Evolutionary conservation across 2,329 filamentous ascomycete genomes (phyloP).

Genomic region (Diaporthe sp.): DNA sequence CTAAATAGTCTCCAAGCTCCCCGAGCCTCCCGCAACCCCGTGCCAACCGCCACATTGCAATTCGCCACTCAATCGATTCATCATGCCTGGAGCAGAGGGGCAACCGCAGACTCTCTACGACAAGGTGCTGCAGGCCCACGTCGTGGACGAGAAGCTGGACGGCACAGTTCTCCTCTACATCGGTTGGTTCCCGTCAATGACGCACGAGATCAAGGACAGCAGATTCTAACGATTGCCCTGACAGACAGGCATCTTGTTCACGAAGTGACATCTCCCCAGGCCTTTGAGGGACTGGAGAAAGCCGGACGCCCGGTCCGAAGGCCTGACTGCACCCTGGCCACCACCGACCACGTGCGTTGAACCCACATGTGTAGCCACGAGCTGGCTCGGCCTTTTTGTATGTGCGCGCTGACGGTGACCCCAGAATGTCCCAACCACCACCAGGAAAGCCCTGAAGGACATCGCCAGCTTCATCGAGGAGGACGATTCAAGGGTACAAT

Average conservation of each 20-base stretch:
- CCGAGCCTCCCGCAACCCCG: neutral
- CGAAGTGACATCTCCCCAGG: slow-evolving; percentile 98
- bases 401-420: slow-evolving; percentile 35
- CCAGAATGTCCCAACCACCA: slow-evolving; percentile 92
- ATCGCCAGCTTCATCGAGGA: slow-evolving; percentile 95
- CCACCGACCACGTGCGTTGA: slow-evolving; percentile 88
- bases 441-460: slow-evolving; percentile 92
- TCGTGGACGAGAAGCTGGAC: slow-evolving; percentile 95
- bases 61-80: slow-evolving; percentile 37
- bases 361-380: neutral
- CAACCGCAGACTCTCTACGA: slow-evolving; percentile 91
- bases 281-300: slow-evolving; percentile 94
- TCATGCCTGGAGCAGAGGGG: slow-evolving; percentile 81
- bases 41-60: slow-evolving; percentile 23
- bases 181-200: slow-evolving; percentile 64
- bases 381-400: neutral
- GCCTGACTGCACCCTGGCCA: slow-evolving; percentile 96
- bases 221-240: slow-evolving; percentile 20
- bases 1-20: neutral
- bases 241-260: slow-evolving; percentile 94
- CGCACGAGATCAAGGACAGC: neutral
- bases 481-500: slow-evolving; percentile 92
- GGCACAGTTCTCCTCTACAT: slow-evolving; percentile 95
- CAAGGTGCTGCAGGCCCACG: slow-evolving; percentile 95
- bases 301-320: slow-evolving; percentile 88